Percentiles rank a stretch among this genome's conserved stretches.
Evolutionary conservation across 176 grass and related monocot species (phyloP).

Genomic region (Zizania latifolia): DNA sequence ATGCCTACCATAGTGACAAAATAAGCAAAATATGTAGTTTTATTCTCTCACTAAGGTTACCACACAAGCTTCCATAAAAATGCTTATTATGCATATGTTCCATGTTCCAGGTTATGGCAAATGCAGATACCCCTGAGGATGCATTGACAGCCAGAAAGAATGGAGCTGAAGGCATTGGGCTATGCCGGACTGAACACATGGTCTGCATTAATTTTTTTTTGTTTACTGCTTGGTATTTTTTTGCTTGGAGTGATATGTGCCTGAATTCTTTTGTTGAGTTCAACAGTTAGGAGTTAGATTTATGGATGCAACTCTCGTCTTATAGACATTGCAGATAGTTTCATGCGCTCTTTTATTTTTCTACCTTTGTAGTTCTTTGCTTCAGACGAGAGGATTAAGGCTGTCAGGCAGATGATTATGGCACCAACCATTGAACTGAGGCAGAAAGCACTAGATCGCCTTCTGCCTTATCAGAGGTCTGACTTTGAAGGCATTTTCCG

Average conservation of each 20-base stretch:
- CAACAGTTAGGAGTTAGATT: background rate
- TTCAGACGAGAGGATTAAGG: conserved; percentile 97
- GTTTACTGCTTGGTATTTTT: background rate
- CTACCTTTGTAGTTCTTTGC: conserved; percentile 80
- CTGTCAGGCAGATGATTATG: conserved; percentile 99
- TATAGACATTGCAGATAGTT: background rate
- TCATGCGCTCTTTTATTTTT: background rate
- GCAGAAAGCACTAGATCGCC: conserved; percentile 71
- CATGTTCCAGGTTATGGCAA: conserved; percentile 81
- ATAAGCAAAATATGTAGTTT: background rate
- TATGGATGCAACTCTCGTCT: background rate
- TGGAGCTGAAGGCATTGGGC: conserved; percentile 92
- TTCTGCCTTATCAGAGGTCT: conserved; percentile 91
- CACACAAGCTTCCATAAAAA: background rate
- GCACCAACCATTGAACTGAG: conserved; percentile 70
- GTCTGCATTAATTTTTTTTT: conserved; percentile 35
- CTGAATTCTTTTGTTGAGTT: background rate
- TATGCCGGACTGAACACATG: conserved; percentile 98
- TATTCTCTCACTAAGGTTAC: background rate
- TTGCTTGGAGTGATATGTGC: background rate
- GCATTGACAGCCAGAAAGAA: conserved; percentile 81
- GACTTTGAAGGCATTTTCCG: conserved; percentile 99
- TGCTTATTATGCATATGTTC: conserved; percentile 22
- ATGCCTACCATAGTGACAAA: background rate
- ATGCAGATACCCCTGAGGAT: conserved; percentile 95